A percentile compares a stretch with the other conserved stretches of the same genome.
phyloP scores from a whole-genome alignment of 108 stramenopile genomes.

The Aureococcus anophagefferens region DNA sequence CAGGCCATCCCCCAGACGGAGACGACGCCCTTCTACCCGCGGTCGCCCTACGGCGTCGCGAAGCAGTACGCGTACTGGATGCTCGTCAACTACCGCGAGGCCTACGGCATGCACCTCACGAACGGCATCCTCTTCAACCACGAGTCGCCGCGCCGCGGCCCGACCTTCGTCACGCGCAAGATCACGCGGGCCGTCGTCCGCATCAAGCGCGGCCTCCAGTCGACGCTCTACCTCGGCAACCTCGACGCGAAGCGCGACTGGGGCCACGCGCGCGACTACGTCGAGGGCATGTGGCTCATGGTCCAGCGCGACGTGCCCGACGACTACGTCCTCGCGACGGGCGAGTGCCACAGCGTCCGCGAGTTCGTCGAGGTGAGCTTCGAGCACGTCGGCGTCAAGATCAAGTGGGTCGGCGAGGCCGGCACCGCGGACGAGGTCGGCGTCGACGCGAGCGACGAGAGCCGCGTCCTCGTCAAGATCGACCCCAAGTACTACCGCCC shows the following conservation, averaged over 20 bases:
- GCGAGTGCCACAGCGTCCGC: slow-evolving; percentile 90
- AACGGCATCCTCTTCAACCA: slow-evolving; percentile 98
- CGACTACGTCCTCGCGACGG: slow-evolving; percentile 95
- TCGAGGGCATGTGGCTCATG: slow-evolving; percentile 99
- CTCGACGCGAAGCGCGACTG: slow-evolving; percentile 98
- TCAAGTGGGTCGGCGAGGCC: slow-evolving; percentile 78
- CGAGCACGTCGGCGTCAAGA: slow-evolving; percentile 58
- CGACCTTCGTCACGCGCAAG: slow-evolving; percentile 97
- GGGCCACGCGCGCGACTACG: slow-evolving; percentile 98
- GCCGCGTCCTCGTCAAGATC: slow-evolving; percentile 71
- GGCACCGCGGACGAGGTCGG: slow-evolving; percentile 88
- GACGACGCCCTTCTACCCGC: slow-evolving; percentile 97
- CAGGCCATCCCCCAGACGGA: slow-evolving; percentile 95
- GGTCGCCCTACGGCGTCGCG: slow-evolving; percentile 97
- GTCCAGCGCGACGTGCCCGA: slow-evolving; percentile 84
- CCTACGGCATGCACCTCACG: slow-evolving; percentile 92
- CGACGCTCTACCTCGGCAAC: slow-evolving; percentile 87
- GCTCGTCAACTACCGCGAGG: slow-evolving; percentile 96
- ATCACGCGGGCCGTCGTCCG: slow-evolving; percentile 85
- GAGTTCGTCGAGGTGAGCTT: slow-evolving; percentile 95
- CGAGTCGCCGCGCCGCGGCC: slow-evolving; percentile 93
- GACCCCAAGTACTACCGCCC: slow-evolving; percentile 97
- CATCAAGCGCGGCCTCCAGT: slow-evolving; percentile 71
- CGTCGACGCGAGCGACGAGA: slow-evolving; percentile 72
- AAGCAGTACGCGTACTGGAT: slow-evolving; percentile 99